Base-by-base conservation (phyloP, 495 filamentous ascomycete genomes). In the Hypoxylon rickii region DNA sequence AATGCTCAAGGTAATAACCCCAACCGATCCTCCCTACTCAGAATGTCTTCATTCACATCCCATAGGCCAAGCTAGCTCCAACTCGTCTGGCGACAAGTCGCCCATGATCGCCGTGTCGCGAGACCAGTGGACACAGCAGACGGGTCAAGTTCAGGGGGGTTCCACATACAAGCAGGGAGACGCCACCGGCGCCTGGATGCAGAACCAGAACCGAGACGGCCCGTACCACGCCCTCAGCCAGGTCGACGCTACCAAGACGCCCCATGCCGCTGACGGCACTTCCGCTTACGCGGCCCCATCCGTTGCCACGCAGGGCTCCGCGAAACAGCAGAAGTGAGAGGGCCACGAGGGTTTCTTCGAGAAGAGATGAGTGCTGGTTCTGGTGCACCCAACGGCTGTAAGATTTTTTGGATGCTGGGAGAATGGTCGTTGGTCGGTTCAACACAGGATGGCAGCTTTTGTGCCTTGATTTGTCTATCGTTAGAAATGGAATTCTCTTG, bases 41-140 rank as follows among this genome's bases (percentile, higher is more conserved):
- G n/a, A n/a, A n/a, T n/a, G n/a, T n/a, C n/a, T n/a, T n/a, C n/a
- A n/a, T n/a, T n/a, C n/a, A n/a, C n/a, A n/a, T n/a, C n/a, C n/a
- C n/a, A n/a, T n/a, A n/a, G n/a, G n/a, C n/a, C n/a, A n/a, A n/a
- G n/a, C n/a, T n/a, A n/a, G n/a, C n/a, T n/a, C n/a, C n/a, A n/a
- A n/a, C n/a, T n/a, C n/a, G n/a, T n/a, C n/a, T n/a, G n/a, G n/a
- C n/a, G n/a, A n/a, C n/a, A 12, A 17, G 6, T 18, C 36, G 8
- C n/a, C 5, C 13, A 51, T 42, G 47, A 44, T 52, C 20, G 7
- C 31, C 11, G 39, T 52, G 11, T 37, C 49, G 7, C 49, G 38
- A 19, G 31, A 44, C 39, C 38, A 44, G 19, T 52, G 49, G 49
- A 36, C 26, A 26, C 26, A 44, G 38, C 37, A 19, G 10, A n/a